Percentiles rank a stretch among this genome's conserved stretches.
These are phyloP conservation scores for Isoetes taiwanensis DNA, from an alignment of 75 land plant species.

Conservation along the genomic window DNA sequence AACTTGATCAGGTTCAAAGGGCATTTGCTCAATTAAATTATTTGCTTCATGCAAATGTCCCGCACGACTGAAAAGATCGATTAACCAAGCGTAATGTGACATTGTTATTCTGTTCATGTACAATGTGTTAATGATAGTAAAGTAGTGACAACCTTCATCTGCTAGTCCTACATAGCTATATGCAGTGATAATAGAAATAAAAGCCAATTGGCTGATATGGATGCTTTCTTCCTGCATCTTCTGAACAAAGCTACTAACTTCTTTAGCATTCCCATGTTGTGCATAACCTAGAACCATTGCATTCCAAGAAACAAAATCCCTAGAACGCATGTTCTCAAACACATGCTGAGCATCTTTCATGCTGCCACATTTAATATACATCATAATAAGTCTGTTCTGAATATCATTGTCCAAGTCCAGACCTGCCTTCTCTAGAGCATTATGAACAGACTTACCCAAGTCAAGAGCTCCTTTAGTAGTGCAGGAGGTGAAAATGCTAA, in stretches of 20 bases:
- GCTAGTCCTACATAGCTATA: too few relatives aligned
- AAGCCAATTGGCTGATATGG: too few relatives aligned
- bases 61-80: too few relatives aligned
- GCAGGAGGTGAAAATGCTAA: slow-evolving; percentile 18
- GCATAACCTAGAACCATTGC: slow-evolving; percentile 48
- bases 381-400: slow-evolving; percentile 15
- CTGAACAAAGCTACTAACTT: slow-evolving; percentile 18
- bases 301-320: slow-evolving; percentile 39
- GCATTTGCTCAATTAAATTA: too few relatives aligned
- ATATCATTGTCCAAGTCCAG: neutral
- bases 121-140: too few relatives aligned
- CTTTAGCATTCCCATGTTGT: slow-evolving; percentile 29
- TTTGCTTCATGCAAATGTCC: too few relatives aligned
- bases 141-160: too few relatives aligned
- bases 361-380: slow-evolving; percentile 16
- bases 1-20: too few relatives aligned
- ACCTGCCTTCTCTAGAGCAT: neutral
- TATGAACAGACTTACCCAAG: slow-evolving; percentile 14
- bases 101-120: too few relatives aligned
- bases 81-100: too few relatives aligned
- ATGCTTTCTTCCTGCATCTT: slow-evolving; percentile 17
- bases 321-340: slow-evolving; percentile 20
- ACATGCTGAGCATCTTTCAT: slow-evolving; percentile 5
- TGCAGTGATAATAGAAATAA: too few relatives aligned
- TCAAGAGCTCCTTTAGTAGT: neutral